phyloP scores from a whole-genome alignment of 2,329 filamentous ascomycete genomes.

The Phoma sp. region DNA sequence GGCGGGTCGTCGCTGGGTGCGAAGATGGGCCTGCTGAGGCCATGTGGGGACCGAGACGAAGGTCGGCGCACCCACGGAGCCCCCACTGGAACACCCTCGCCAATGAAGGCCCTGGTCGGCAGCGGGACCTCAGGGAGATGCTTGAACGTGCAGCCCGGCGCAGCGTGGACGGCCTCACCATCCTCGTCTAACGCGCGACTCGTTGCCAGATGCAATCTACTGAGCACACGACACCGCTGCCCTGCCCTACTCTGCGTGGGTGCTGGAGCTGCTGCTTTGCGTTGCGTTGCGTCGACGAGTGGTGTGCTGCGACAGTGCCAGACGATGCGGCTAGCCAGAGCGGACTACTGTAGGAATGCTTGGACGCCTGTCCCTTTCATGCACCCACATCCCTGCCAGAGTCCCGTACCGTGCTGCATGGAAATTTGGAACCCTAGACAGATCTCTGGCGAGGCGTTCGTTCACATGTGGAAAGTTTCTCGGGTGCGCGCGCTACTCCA shows the following conservation, averaged over 20 bases:
- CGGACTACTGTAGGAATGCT: constrained; percentile 9
- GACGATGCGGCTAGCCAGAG: neutral
- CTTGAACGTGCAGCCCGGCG: constrained; percentile 20
- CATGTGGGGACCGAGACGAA: constrained; percentile 11
- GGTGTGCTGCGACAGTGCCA: neutral
- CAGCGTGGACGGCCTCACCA: constrained; percentile 19
- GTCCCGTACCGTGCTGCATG: constrained; percentile 12
- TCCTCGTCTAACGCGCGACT: constrained; percentile 9
- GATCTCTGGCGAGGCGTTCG: constrained; percentile 8
- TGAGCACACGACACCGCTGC: constrained; percentile 3
- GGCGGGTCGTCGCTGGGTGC: constrained; percentile 24
- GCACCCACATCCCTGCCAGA: constrained; percentile 11
- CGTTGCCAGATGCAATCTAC: neutral
- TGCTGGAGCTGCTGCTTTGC: neutral
- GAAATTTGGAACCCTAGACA: constrained; percentile 14
- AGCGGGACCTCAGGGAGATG: constrained; percentile 17
- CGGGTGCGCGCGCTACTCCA: constrained; percentile 2
- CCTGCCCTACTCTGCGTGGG: neutral
- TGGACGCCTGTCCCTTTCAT: constrained; percentile 8
- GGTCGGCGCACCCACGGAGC: constrained; percentile 29
- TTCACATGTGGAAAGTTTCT: constrained; percentile 15
- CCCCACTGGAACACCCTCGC: constrained; percentile 21
- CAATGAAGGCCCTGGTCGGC: constrained; percentile 22
- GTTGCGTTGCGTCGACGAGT: too few relatives aligned
- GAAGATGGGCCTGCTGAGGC: constrained; percentile 19